phyloP scores from a whole-genome alignment of 306 rosid species.

The Psophocarpus tetragonolobus region DNA sequence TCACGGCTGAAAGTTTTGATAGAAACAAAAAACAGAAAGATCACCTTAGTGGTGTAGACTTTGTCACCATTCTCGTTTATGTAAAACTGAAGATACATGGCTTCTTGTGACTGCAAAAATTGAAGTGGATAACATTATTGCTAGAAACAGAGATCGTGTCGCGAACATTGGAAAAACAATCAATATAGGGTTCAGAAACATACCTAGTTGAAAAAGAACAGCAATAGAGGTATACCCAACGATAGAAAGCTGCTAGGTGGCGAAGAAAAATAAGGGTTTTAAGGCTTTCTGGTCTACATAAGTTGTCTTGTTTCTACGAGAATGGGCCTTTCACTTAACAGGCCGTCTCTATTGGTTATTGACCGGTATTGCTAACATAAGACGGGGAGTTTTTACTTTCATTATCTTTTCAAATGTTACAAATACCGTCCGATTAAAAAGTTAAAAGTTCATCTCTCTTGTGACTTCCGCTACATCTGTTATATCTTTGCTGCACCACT shows the following conservation, averaged over 20 bases:
- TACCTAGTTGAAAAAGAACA: not conserved
- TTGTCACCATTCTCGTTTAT: slow-evolving; percentile 82
- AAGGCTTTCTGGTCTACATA: not conserved
- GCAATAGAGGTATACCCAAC: not conserved
- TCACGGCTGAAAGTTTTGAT: not conserved
- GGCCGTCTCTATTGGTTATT: not conserved
- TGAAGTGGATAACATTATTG: not conserved
- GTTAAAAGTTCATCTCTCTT: too few relatives aligned
- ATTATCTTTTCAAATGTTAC: too few relatives aligned
- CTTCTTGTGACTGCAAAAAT: slow-evolving; percentile 29
- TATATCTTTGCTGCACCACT: too few relatives aligned
- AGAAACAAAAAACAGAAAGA: not conserved
- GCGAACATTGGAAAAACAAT: not conserved
- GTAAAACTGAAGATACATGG: slow-evolving; percentile 84
- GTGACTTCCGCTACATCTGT: too few relatives aligned
- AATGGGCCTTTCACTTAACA: not conserved
- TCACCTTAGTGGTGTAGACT: slow-evolving; percentile 83
- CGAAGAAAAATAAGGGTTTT: not conserved
- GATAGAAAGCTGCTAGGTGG: not conserved
- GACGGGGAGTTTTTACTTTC: too few relatives aligned
- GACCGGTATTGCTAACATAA: too few relatives aligned
- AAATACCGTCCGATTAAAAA: too few relatives aligned
- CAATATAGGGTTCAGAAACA: not conserved
- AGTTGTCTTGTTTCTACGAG: not conserved
- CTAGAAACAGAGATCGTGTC: not conserved